These are phyloP conservation scores for Musa acuminata DNA, from an alignment of 176 grass and related monocot genomes.

Conservation along the genomic window DNA sequence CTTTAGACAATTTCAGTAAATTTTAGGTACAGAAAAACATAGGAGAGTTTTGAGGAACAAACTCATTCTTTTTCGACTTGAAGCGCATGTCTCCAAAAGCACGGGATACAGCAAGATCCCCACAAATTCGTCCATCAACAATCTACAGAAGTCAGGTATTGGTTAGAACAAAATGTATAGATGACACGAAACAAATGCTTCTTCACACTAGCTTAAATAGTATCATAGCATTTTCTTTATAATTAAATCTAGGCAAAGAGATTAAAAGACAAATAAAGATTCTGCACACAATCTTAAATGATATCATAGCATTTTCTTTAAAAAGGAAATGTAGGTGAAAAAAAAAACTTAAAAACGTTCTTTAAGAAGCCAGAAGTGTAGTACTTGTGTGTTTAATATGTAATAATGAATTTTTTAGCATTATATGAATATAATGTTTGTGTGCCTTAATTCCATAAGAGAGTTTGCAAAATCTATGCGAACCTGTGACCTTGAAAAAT, in stretches of 20 bases:
- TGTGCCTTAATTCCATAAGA: no score
- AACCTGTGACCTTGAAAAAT: no score
- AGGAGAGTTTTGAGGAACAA: constrained; percentile 41
- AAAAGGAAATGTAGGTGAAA: no score
- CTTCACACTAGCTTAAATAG: background rate
- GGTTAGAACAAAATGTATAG: constrained; percentile 12
- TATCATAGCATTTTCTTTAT: no score
- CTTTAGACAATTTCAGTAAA: background rate
- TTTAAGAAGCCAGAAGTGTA: background rate
- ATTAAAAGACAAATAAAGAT: no score
- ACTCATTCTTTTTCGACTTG: constrained; percentile 89
- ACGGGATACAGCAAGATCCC: constrained; percentile 89
- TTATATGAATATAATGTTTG: no score
- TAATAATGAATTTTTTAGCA: no score
- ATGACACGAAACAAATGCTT: background rate
- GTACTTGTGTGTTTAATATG: background rate
- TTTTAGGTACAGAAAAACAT: constrained; percentile 11
- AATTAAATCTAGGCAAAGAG: no score
- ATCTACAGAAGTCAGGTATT: constrained; percentile 37
- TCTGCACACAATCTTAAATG: no score
- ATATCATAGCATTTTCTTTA: no score
- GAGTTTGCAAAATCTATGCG: no score
- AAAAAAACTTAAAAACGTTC: background rate
- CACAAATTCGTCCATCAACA: constrained; percentile 94
- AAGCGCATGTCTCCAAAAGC: constrained; percentile 96